phyloP scores from a whole-genome alignment of 116 monocot species.

The Zostera marina region DNA sequence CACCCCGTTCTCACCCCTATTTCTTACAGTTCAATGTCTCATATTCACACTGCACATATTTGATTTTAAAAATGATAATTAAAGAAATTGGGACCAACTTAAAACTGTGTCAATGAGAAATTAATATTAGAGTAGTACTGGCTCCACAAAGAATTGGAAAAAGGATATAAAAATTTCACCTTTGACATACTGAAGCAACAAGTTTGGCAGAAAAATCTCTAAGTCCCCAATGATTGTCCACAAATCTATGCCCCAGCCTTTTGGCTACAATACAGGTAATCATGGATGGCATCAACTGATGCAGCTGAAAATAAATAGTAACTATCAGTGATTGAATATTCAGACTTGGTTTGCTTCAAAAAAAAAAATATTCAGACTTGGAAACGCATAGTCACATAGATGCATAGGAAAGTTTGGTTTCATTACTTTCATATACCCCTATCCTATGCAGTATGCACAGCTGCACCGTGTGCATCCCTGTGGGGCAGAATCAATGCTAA shows the following conservation, averaged over 20 bases:
- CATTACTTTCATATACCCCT: too few species aligned
- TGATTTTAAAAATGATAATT: too few species aligned
- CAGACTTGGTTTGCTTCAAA: too few species aligned
- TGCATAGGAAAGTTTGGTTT: too few species aligned
- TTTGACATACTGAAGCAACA: constrained; percentile 80
- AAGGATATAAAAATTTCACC: constrained; percentile 27
- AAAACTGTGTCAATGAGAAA: background rate
- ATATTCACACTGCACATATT: too few species aligned
- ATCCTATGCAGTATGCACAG: too few species aligned
- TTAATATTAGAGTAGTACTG: background rate
- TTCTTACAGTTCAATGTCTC: too few species aligned
- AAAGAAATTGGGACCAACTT: background rate
- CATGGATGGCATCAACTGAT: constrained; percentile 97
- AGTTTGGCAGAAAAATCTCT: constrained; percentile 86
- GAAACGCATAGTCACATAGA: too few species aligned
- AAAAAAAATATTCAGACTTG: too few species aligned
- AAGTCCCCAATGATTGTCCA: constrained; percentile 96
- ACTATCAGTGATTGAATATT: background rate
- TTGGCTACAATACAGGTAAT: constrained; percentile 97
- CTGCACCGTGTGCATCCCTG: too few species aligned
- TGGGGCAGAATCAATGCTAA: too few species aligned
- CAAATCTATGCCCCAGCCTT: constrained; percentile 60
- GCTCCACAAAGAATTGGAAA: background rate
- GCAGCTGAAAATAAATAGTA: constrained; percentile 38
- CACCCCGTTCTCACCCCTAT: too few species aligned